Evolutionary conservation across 2,329 filamentous ascomycete species (phyloP).

Genomic region (Scedosporium aurantiacum): DNA sequence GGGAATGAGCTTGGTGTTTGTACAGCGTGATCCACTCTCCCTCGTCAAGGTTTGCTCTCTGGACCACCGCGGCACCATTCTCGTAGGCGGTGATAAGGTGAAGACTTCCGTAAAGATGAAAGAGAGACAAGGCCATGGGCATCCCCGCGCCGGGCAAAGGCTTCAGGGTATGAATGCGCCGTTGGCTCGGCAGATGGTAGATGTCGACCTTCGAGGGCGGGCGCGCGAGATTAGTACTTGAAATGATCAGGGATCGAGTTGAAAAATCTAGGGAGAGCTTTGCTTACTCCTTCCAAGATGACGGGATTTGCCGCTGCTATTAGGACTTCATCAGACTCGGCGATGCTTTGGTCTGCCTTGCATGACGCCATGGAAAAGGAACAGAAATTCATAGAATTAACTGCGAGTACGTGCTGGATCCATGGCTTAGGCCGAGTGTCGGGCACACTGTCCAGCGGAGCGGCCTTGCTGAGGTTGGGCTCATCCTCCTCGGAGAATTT

Average conservation of each 20-base stretch:
- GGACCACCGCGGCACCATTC: slow-evolving; percentile 63
- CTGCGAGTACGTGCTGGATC: slow-evolving; percentile 72
- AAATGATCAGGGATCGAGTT: background rate
- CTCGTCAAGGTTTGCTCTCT: slow-evolving; percentile 33
- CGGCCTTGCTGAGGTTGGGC: slow-evolving; percentile 47
- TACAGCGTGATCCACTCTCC: slow-evolving; percentile 46
- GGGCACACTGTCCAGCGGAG: slow-evolving; percentile 56
- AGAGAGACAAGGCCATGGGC: slow-evolving; percentile 71
- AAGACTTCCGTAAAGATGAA: slow-evolving; percentile 38
- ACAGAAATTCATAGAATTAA: slow-evolving; percentile 95
- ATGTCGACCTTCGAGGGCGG: slow-evolving; percentile 55
- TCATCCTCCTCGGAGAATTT: slow-evolving; percentile 54
- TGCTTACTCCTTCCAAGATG: slow-evolving; percentile 57
- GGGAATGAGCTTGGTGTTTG: slow-evolving; percentile 55
- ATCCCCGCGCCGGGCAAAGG: slow-evolving; percentile 54
- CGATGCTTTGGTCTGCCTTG: slow-evolving; percentile 8
- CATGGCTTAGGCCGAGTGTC: slow-evolving; percentile 55
- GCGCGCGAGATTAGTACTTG: background rate
- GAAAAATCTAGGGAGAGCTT: slow-evolving; percentile 9
- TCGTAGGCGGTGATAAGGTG: slow-evolving; percentile 73
- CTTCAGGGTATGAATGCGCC: slow-evolving; percentile 49
- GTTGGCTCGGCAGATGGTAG: slow-evolving; percentile 67
- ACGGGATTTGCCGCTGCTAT: slow-evolving; percentile 74
- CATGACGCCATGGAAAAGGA: slow-evolving; percentile 44
- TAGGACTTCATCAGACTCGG: slow-evolving; percentile 36